Conservation (phyloP, 208 protist genomes). For the Leptomonas pyrrhocoris region DNA sequence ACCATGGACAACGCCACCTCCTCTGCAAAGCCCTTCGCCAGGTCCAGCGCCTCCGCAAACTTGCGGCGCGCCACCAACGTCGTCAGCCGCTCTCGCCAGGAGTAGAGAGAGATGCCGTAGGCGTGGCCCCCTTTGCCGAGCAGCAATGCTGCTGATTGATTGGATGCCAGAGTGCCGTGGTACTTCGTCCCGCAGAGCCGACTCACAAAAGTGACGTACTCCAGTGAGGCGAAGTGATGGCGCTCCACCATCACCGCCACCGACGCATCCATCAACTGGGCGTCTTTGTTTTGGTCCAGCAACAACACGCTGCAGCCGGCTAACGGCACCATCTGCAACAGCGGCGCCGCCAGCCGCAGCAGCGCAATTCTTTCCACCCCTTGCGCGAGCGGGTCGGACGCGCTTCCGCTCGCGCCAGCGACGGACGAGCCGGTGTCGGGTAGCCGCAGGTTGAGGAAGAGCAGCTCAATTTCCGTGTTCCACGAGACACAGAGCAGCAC, state of each 20-base stretch:
- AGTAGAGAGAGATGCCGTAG: conserved; percentile 56
- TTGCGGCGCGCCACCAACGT: conserved; percentile 42
- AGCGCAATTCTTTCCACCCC: conserved; percentile 42
- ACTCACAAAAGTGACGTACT: conserved; percentile 41
- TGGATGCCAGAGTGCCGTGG: conserved; percentile 40
- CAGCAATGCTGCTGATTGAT: conserved; percentile 36
- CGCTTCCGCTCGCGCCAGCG: neutral
- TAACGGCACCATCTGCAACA: conserved; percentile 54
- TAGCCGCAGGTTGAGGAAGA: conserved; percentile 41
- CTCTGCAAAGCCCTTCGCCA: conserved; percentile 58
- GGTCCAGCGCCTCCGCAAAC: conserved; percentile 63
- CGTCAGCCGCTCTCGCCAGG: conserved; percentile 74
- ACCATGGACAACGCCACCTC: conserved; percentile 69
- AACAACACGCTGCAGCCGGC: conserved; percentile 43
- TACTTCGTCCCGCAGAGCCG: conserved; percentile 41
- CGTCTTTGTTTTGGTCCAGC: conserved; percentile 44
- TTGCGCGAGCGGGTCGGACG: conserved; percentile 8
- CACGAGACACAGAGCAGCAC: conserved; percentile 61
- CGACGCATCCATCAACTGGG: conserved; percentile 60
- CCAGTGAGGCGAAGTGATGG: conserved; percentile 33
- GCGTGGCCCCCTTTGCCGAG: conserved; percentile 38
- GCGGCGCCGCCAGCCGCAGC: conserved; percentile 35
- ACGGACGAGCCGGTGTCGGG: neutral
- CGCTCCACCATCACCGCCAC: conserved; percentile 64
- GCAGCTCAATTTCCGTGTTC: conserved; percentile 63